Evolutionary conservation across 1,284 basidiomycete species (phyloP), one percentile per base, ranked within the genome.

Genomic region (Ganoderma multipileum): DNA sequence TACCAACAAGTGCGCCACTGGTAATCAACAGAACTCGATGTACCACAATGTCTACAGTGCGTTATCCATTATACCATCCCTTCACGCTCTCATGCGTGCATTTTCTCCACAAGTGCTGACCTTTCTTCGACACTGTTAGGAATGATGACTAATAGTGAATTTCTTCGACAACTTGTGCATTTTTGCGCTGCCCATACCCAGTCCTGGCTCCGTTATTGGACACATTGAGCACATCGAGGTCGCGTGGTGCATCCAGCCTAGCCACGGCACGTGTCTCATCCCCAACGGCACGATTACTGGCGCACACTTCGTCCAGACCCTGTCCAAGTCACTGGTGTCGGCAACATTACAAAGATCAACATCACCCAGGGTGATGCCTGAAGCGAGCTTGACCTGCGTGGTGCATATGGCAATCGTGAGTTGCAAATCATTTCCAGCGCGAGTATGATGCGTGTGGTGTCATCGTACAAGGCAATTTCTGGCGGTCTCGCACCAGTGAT

Each of bases 231-330:
- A 86, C 63, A 83, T 89, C 65, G 86, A 89, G 74, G 89, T 93
- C 60, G 81, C 91, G 42, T 94, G 89, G 88, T 94, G 92, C 76
- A 82, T 83, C 41, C 86, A 90, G 82, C 86, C 81, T 68, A 87
- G 87, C 44, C 87, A 87, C 66, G 91, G 91, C 28, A 89, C 90
- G 5, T 89, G 91, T 57, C 79, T 94, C 69, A 94, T 96, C 72
- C 94, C 94, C 26, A 85, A 89, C 68, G 93, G 91, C 26, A 82
- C 92, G 20, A 88, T 95, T 76, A 83, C 81, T 23, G 89, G 89
- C 64, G 93, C 89, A n/a, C 92, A 93, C 77, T 90, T 89, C 72
- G 82, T 89, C 68, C 83, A 87, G 76, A 88, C 94, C 6, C 86
- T 89, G 83, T 93, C 30, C 91, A 93, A 76, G 80, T 92, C 66